A percentile compares a stretch with the other conserved stretches of the same genome.
phyloP scores from a whole-genome alignment of 495 filamentous ascomycete genomes.

The Echria macrotheca region DNA sequence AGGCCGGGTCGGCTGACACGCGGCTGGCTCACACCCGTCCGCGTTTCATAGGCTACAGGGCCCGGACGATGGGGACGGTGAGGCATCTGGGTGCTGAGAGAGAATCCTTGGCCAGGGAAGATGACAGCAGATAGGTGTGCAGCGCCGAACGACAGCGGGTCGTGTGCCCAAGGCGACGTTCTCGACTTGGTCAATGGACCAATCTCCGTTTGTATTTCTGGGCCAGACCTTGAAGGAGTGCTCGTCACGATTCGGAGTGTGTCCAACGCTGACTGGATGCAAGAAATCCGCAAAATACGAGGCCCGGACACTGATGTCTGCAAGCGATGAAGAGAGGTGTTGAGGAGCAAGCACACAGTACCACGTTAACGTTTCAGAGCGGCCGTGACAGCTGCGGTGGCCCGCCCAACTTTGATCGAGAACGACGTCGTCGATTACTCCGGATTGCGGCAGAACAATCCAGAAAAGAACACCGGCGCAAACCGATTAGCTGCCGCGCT shows the following conservation, averaged over 20 bases:
- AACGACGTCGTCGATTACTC: neutral
- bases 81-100: slow-evolving; percentile 3
- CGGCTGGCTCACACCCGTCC: slow-evolving; percentile 12
- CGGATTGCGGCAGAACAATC: neutral
- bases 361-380: slow-evolving; percentile 10
- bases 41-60: neutral
- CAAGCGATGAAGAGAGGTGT: neutral
- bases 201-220: neutral
- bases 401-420: neutral
- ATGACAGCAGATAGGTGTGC: slow-evolving; percentile 6
- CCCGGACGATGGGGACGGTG: neutral
- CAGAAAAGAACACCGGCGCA: too few relatives aligned
- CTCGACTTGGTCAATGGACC: slow-evolving; percentile 4
- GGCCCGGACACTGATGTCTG: slow-evolving; percentile 10
- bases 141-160: slow-evolving; percentile 1
- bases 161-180: neutral
- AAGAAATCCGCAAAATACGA: slow-evolving; percentile 1
- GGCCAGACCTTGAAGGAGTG: slow-evolving; percentile 6
- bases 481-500: too few relatives aligned
- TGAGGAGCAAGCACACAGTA: too few relatives aligned
- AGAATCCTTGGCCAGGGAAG: neutral
- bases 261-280: slow-evolving; percentile 14
- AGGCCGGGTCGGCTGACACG: slow-evolving; percentile 20
- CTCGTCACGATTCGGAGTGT: too few relatives aligned
- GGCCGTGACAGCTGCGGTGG: neutral